Conservation (phyloP, 306 rosid genomes). For the Delonix regia region DNA sequence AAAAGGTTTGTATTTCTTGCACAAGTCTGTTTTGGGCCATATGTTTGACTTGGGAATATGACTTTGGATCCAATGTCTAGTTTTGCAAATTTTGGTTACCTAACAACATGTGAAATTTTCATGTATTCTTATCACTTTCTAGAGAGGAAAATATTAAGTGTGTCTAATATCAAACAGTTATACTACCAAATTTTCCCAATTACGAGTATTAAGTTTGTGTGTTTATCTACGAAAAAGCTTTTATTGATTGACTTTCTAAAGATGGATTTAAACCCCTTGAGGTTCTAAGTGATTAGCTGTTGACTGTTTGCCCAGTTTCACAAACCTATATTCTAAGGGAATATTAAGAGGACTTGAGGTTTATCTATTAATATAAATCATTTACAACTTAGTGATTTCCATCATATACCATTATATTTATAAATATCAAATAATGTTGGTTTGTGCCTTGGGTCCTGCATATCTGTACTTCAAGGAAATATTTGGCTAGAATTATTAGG, state of each 20-base stretch:
- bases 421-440: not conserved
- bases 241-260: conserved; percentile 1
- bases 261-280: conserved; percentile 11
- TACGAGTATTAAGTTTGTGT: not conserved
- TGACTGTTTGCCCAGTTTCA: conserved; percentile 10
- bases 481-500: not conserved
- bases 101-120: not conserved
- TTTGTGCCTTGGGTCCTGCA: not conserved
- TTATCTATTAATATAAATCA: conserved; percentile 1
- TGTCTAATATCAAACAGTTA: not conserved
- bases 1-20: conserved; percentile 65
- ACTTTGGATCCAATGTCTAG: conserved; percentile 13
- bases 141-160: conserved; percentile 8
- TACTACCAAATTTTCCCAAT: conserved; percentile 10
- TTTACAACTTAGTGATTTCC: not conserved
- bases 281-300: not conserved
- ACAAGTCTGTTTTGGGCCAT: conserved; percentile 9
- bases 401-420: not conserved
- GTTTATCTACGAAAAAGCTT: not conserved
- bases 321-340: conserved; percentile 17
- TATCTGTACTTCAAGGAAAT: conserved; percentile 2
- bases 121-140: not conserved
- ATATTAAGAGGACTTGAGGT: conserved; percentile 3
- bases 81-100: conserved; percentile 8
- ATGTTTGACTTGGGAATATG: conserved; percentile 8